Percentiles rank a stretch among this genome's conserved stretches.
Conservation (phyloP, 768 basidiomycete genomes). For the Dentipellis sp. region DNA sequence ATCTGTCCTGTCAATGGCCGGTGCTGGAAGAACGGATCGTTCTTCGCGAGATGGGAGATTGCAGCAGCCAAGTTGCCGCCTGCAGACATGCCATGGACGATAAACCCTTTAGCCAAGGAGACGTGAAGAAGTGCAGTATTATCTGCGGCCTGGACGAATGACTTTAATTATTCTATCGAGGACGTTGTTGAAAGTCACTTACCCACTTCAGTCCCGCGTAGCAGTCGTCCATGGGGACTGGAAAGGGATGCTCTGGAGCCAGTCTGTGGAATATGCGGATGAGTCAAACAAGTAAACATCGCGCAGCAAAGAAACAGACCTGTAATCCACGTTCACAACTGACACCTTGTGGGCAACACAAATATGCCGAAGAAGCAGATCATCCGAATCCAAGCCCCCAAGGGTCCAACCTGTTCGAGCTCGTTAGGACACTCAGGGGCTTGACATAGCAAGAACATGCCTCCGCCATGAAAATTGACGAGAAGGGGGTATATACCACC, state of each 20-base stretch:
- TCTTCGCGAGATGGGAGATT: not conserved
- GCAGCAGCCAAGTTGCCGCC: not conserved
- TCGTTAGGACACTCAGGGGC: not conserved
- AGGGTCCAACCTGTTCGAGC: not conserved
- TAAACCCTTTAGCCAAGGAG: not conserved
- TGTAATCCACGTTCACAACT: not conserved
- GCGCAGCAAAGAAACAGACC: not conserved
- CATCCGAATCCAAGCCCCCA: not conserved
- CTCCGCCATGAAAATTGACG: not conserved
- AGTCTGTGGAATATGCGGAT: not conserved
- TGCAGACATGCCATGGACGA: slow-evolving; percentile 1
- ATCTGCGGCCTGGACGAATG: not conserved
- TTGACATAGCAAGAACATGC: not conserved
- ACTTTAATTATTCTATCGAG: too few species aligned
- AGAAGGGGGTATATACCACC: not conserved
- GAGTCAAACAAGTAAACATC: not conserved
- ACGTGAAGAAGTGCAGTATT: not conserved
- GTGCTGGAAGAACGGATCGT: not conserved
- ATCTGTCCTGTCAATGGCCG: not conserved
- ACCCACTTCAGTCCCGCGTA: slow-evolving; percentile 3
- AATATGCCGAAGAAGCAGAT: not conserved
- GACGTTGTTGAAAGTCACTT: not conserved
- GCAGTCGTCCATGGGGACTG: not conserved
- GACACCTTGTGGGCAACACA: not conserved
- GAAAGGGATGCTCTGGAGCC: not conserved